Conservation (phyloP, 805 yeast species). For the Candida awuae region DNA sequence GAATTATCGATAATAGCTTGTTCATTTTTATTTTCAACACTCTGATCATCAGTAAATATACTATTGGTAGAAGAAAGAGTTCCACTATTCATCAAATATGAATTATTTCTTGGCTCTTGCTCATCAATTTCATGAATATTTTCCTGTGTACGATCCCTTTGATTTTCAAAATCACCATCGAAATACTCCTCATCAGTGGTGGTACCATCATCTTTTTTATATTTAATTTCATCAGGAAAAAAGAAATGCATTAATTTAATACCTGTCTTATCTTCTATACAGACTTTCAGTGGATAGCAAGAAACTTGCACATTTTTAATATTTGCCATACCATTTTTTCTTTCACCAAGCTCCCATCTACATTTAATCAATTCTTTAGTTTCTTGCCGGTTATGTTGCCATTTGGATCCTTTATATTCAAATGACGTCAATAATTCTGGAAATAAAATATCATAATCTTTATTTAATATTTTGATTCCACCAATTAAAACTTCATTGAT, state of each 20-base stretch:
- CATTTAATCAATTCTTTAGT: slow-evolving; percentile 21
- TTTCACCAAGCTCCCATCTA: slow-evolving; percentile 75
- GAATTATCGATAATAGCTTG: too few relatives aligned
- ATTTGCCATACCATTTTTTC: slow-evolving; percentile 88
- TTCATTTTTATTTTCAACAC: too few relatives aligned
- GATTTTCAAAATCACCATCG: background rate
- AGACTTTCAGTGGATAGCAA: slow-evolving; percentile 60
- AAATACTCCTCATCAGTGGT: background rate
- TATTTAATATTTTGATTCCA: slow-evolving; percentile 61
- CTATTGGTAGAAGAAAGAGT: too few relatives aligned
- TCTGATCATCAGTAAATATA: too few relatives aligned
- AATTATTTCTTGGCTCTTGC: too few relatives aligned
- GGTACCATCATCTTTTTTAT: background rate
- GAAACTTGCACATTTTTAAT: slow-evolving; percentile 54
- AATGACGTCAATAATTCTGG: slow-evolving; percentile 65
- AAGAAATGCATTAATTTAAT: slow-evolving; percentile 54
- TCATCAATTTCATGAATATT: background rate
- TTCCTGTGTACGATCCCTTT: background rate
- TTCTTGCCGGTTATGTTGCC: too few relatives aligned
- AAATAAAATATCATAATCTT: slow-evolving; percentile 47
- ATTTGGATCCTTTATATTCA: slow-evolving; percentile 14
- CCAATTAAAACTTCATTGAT: slow-evolving; percentile 50
- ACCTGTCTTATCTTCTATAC: slow-evolving; percentile 66
- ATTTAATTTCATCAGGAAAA: slow-evolving; percentile 41
- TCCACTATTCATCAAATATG: too few relatives aligned